Conservation (phyloP, 148 eudicot genomes). For the Vaccinium darrowii region DNA sequence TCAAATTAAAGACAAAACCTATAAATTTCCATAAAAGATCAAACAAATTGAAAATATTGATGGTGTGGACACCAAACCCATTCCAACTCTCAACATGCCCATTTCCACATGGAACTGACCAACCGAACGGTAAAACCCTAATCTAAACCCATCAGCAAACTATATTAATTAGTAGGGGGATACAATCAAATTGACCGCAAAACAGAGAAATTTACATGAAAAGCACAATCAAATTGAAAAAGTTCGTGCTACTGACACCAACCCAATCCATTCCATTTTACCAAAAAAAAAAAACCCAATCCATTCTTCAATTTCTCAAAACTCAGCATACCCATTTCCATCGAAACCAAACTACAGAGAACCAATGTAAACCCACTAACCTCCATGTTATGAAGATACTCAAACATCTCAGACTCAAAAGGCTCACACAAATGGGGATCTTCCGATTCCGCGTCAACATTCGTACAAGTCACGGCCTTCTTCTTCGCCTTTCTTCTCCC, state of each 20-base stretch:
- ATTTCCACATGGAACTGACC: neutral
- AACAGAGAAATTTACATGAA: neutral
- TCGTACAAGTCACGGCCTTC: conserved; percentile 20
- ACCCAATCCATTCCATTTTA: neutral
- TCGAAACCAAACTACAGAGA: neutral
- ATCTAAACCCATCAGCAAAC: neutral
- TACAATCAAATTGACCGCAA: neutral
- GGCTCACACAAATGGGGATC: conserved; percentile 79
- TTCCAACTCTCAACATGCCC: neutral
- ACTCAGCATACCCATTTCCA: neutral
- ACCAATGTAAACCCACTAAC: conserved; percentile 28
- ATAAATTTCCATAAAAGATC: neutral
- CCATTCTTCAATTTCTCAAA: neutral
- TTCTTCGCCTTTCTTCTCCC: conserved; percentile 22
- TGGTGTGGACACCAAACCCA: neutral
- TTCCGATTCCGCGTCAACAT: conserved; percentile 29
- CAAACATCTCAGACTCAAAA: conserved; percentile 61
- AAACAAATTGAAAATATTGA: neutral
- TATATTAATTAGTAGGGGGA: neutral
- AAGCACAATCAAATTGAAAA: neutral
- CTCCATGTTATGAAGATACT: conserved; percentile 79
- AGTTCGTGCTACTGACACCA: neutral
- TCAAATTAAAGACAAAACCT: neutral
- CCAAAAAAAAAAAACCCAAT: too few species aligned
- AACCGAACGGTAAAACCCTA: neutral